Base-by-base conservation (phyloP, 129 eudicot species). In the Mikania micrantha region DNA sequence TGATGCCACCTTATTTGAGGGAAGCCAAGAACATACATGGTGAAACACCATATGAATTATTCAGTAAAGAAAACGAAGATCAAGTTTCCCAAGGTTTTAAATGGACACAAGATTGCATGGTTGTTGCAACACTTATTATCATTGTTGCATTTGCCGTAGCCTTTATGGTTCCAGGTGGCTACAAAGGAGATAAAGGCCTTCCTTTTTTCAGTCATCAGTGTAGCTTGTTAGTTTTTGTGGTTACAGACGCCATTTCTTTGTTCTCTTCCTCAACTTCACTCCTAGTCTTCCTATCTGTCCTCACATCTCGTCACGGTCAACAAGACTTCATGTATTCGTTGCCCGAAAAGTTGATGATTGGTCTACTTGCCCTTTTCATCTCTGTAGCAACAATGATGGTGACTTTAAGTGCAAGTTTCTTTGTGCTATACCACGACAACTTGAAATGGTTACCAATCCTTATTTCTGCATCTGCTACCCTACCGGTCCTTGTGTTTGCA, bases 161-260 rank as follows among this genome's bases (percentile, higher is more conserved):
- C 13, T 64, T 66, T 52, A 75, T 60, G 5, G 72, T 75, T 29
- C 79, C 74, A n/a, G 80, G 80, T 39, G 80, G 80, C 36, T 66
- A 31, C 34, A 41, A 60, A 6, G 47, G 47, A 28, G 67, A 69
- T 0, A 2, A 10, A 5, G 75, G 80, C 9, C 7, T 47, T 41
- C 75, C 80, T 7, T 3, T 67, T 0, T 61, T 58, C 6, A 12
- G 56, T 66, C 36, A 31, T 6, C 1, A 42, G n/a, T 19, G 9
- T 47, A 16, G 19, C 16, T 67, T 67, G 63, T 38, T 57, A 29
- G 63, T 67, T 29, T 75, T 75, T 52, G 73, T 70, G 15, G 24
- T 67, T 4, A 45, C 75, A 29, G 67, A 75, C 21, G 80, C 74
- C 3, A 5, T 75, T 20, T 67, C 80, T 38, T 27, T 75, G 25